A percentile compares a stretch with the other conserved stretches of the same genome.
phyloP scores from a whole-genome alignment of 306 rosid species.

The Rosa persica region DNA sequence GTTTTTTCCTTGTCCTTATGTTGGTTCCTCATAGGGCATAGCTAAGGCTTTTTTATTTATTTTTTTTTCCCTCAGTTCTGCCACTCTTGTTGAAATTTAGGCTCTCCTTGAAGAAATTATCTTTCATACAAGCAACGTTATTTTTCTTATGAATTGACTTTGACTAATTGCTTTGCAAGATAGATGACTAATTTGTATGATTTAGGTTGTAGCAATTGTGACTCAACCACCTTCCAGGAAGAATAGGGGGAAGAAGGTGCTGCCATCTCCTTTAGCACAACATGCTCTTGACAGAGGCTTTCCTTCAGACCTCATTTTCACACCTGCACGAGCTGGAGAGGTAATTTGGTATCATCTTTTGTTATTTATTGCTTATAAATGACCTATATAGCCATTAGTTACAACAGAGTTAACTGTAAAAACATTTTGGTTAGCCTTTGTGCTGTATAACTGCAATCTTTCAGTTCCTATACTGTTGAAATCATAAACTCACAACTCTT shows the following conservation, averaged over 20 bases:
- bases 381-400: background rate
- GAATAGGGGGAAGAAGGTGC: conserved; percentile 68
- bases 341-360: conserved; percentile 27
- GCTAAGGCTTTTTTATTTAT: no score
- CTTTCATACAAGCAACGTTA: no score
- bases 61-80: no score
- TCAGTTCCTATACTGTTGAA: background rate
- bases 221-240: conserved; percentile 86
- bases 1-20: no score
- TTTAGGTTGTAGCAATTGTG: conserved; percentile 86
- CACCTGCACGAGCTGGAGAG: conserved; percentile 78
- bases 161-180: background rate
- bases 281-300: conserved; percentile 80
- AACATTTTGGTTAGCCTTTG: background rate
- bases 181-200: conserved; percentile 11
- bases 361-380: no score
- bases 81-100: no score
- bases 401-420: background rate
- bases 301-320: conserved; percentile 69
- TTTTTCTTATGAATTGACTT: no score
- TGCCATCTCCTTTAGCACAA: conserved; percentile 75
- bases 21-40: no score
- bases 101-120: no score
- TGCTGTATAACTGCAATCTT: background rate
- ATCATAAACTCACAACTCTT: background rate